Evolutionary conservation across 805 yeast species (phyloP).

Genomic region (Starmerella scarabaei): DNA sequence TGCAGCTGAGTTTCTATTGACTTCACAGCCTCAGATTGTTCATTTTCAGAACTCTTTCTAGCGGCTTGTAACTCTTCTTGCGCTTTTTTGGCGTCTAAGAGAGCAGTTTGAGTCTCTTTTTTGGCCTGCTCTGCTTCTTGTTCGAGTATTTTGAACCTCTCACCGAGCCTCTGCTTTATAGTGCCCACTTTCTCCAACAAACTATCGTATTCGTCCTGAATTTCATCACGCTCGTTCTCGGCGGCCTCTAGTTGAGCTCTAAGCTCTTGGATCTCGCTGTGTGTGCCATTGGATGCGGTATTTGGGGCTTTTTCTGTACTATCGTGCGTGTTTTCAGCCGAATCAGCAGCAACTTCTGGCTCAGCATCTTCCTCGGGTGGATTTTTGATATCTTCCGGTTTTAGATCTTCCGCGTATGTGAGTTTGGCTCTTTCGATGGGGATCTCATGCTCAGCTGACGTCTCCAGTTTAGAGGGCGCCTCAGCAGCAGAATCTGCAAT

Average conservation of each 20-base stretch:
- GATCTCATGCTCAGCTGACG: too few species aligned
- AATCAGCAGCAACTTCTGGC: not conserved
- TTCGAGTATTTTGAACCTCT: slow-evolving; percentile 29
- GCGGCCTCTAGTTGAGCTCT: slow-evolving; percentile 30
- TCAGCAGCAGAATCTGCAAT: not conserved
- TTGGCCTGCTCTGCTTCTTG: slow-evolving; percentile 27
- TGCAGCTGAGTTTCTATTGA: not conserved
- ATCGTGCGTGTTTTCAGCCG: too few species aligned
- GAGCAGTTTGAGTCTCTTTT: slow-evolving; percentile 3
- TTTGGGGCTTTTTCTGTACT: not conserved
- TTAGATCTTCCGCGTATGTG: too few species aligned
- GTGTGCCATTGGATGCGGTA: not conserved
- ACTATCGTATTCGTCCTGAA: slow-evolving; percentile 32
- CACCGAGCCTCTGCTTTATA: slow-evolving; percentile 31
- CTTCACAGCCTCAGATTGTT: too few species aligned
- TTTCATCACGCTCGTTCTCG: slow-evolving; percentile 34
- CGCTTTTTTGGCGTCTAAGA: not conserved
- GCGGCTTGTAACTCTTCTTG: not conserved
- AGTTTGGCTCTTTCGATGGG: too few species aligned
- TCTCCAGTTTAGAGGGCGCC: too few species aligned
- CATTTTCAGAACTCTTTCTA: too few species aligned
- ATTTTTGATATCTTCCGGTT: not conserved
- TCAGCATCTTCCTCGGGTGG: not conserved
- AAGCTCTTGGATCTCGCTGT: too few species aligned
- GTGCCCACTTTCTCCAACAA: slow-evolving; percentile 28